Percentiles rank a stretch among this genome's conserved stretches.
phyloP scores from a whole-genome alignment of 805 yeast species.

The Jamesozyma piceae region DNA sequence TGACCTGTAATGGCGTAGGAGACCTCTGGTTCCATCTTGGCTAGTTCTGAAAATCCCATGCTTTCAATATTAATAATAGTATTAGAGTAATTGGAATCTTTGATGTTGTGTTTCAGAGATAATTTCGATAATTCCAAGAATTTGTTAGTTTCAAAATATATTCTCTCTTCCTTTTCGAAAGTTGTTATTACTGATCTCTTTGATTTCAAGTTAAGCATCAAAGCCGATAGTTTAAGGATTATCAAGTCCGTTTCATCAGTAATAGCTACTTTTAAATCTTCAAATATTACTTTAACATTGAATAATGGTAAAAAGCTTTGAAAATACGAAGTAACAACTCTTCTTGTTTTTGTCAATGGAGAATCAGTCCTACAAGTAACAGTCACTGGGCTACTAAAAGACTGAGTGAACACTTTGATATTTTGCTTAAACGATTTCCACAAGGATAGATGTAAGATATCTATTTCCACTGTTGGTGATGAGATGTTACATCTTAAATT shows the following conservation, averaged over 20 bases:
- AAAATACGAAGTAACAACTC: slow-evolving; percentile 8
- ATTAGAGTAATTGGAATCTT: slow-evolving; percentile 9
- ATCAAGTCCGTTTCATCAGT: slow-evolving; percentile 27
- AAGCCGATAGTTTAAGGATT: slow-evolving; percentile 25
- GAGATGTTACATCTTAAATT: slow-evolving; percentile 34
- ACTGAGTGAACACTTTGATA: slow-evolving; percentile 20
- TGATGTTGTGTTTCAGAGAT: slow-evolving; percentile 16
- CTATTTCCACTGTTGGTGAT: slow-evolving; percentile 38
- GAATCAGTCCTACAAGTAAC: slow-evolving; percentile 3
- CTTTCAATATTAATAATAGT: slow-evolving; percentile 17
- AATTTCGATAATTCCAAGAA: slow-evolving; percentile 19
- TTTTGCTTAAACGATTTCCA: slow-evolving; percentile 27
- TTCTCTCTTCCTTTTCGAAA: slow-evolving; percentile 6
- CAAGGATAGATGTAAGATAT: slow-evolving; percentile 33
- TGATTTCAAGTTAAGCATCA: slow-evolving; percentile 18
- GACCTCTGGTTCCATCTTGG: slow-evolving; percentile 20
- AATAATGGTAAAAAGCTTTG: slow-evolving; percentile 29
- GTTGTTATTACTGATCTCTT: slow-evolving; percentile 10
- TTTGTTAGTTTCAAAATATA: slow-evolving; percentile 14
- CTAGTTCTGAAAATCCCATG: slow-evolving; percentile 14
- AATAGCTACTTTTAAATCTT: slow-evolving; percentile 32
- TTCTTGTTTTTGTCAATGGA: neutral
- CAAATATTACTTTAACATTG: slow-evolving; percentile 31
- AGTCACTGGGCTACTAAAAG: slow-evolving; percentile 9
- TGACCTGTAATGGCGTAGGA: slow-evolving; percentile 12